phyloP scores from a whole-genome alignment of 176 grass and related monocot species.

The Avena eriantha region DNA sequence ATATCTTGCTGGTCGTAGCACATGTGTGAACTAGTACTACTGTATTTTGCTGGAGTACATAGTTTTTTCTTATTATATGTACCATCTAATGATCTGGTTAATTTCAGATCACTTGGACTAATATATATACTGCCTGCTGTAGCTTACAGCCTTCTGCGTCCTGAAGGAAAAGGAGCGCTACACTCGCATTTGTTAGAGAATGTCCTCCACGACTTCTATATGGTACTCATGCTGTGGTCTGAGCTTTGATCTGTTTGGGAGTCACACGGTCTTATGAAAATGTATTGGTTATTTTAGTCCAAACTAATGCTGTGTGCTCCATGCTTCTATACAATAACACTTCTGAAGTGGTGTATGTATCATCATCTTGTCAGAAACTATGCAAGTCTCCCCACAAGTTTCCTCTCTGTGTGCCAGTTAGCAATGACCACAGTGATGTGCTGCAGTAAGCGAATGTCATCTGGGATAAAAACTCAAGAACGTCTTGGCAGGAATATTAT shows the following conservation, averaged over 20 bases:
- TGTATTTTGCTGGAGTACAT: not conserved
- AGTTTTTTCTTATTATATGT: not conserved
- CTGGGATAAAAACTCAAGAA: not conserved
- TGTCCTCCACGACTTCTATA: not conserved
- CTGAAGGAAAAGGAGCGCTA: not conserved
- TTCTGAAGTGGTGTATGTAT: not conserved
- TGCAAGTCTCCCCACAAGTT: not conserved
- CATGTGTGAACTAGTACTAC: not conserved
- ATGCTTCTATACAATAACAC: conserved; percentile 10
- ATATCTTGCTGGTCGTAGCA: not conserved
- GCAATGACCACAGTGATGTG: not conserved
- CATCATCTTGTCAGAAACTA: not conserved
- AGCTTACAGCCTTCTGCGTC: conserved; percentile 17
- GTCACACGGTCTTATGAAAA: not conserved
- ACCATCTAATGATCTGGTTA: not conserved
- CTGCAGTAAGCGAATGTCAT: not conserved
- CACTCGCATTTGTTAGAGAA: conserved; percentile 33
- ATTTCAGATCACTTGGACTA: not conserved
- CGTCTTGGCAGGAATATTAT: not conserved
- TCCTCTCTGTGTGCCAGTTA: not conserved
- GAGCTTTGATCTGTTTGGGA: not conserved
- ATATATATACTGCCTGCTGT: not conserved
- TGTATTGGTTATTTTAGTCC: not conserved
- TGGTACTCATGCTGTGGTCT: conserved; percentile 26
- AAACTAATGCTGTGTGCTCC: not conserved